These are phyloP conservation scores for Sanguinoderma infundibulare DNA, from an alignment of 1,284 basidiomycete species.

Conservation along the genomic window DNA sequence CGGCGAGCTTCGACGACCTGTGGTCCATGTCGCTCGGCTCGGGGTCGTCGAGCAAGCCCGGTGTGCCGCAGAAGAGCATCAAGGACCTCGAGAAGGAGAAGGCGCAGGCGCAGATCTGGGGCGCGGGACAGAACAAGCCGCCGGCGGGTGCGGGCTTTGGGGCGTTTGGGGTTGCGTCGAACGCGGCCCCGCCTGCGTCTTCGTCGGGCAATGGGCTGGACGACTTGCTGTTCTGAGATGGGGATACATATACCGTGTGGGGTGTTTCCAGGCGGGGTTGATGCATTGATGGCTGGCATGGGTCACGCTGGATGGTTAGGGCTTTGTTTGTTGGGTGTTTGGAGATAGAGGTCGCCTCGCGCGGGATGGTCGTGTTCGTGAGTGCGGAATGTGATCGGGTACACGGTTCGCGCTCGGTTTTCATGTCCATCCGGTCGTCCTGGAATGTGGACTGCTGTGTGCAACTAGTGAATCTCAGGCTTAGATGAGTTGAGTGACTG, in stretches of 20 bases:
- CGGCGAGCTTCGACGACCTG: conserved; percentile 83
- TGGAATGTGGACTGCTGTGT: not conserved
- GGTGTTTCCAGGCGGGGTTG: no score
- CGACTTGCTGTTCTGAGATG: conserved; percentile 38
- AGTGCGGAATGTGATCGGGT: not conserved
- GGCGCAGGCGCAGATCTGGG: conserved; percentile 80
- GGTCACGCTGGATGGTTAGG: not conserved
- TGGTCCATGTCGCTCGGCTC: conserved; percentile 85
- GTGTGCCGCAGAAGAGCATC: conserved; percentile 72
- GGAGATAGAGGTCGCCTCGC: not conserved
- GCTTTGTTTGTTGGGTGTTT: not conserved
- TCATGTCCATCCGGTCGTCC: not conserved
- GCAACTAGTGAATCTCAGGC: not conserved
- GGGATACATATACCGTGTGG: not conserved
- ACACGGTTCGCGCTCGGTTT: not conserved
- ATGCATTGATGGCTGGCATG: not conserved
- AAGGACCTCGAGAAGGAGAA: conserved; percentile 90
- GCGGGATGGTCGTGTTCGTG: not conserved
- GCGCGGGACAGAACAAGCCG: conserved; percentile 42
- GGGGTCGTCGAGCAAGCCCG: conserved; percentile 26
- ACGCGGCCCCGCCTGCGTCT: conserved; percentile 29
- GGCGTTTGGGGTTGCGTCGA: conserved; percentile 40
- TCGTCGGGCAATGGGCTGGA: conserved; percentile 34
- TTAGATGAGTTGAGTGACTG: conserved; percentile 9
- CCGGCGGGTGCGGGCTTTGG: conserved; percentile 50